Conservation (phyloP, 73 alveolate species). For the Stentor roeselii region DNA sequence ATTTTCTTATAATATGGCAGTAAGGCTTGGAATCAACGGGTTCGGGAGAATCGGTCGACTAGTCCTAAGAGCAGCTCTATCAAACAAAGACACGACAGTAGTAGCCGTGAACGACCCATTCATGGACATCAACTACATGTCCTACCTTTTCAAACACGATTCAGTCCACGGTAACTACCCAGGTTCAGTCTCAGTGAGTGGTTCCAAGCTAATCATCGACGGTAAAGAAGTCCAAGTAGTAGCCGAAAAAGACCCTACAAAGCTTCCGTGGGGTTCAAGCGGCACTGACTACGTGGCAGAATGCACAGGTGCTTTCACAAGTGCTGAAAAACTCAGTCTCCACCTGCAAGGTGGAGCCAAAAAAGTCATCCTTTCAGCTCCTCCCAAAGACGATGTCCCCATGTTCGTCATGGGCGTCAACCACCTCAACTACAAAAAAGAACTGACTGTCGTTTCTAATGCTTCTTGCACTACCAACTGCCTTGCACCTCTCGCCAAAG, state of each 20-base stretch:
- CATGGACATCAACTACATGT: conserved; percentile 70
- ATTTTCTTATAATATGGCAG: conserved; percentile 64
- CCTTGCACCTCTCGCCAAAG: conserved; percentile 96
- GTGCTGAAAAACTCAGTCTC: conserved; percentile 63
- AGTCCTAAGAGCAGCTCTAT: conserved; percentile 80
- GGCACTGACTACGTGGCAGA: conserved; percentile 89
- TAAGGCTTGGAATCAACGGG: conserved; percentile 88
- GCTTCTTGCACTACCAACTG: conserved; percentile 99
- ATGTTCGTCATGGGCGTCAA: conserved; percentile 93
- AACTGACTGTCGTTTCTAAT: conserved; percentile 79
- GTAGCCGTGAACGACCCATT: conserved; percentile 67
- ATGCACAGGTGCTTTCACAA: conserved; percentile 79
- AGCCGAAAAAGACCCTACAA: conserved; percentile 82
- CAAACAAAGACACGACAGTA: conserved; percentile 54
- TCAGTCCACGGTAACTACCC: conserved; percentile 58
- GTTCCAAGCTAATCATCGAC: conserved; percentile 75
- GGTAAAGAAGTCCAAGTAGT: conserved; percentile 74
- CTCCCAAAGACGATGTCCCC: conserved; percentile 88
- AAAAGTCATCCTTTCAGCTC: conserved; percentile 94
- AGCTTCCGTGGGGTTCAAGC: conserved; percentile 80
- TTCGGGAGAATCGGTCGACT: conserved; percentile 95
- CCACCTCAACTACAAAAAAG: conserved; percentile 57
- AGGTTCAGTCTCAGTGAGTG: conserved; percentile 71
- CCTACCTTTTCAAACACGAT: conserved; percentile 64
- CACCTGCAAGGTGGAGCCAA: conserved; percentile 94